phyloP scores from a whole-genome alignment of 306 rosid species.

The Chamaecrista fasciculata region DNA sequence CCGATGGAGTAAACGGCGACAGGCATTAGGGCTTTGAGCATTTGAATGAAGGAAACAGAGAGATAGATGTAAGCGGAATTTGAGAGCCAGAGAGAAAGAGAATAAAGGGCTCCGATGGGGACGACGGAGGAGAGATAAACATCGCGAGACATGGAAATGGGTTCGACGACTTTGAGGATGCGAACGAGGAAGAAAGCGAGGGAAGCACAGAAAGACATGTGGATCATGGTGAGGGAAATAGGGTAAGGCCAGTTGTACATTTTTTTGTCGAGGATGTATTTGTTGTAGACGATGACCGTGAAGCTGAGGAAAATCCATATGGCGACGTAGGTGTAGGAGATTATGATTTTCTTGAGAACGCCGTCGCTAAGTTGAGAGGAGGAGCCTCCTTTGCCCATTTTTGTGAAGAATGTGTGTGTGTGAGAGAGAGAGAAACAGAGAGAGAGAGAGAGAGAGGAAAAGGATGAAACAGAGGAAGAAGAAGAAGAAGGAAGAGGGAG shows the following conservation, averaged over 20 bases:
- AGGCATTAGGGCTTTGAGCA: conserved; percentile 69
- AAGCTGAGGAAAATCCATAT: conserved; percentile 69
- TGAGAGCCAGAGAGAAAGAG: conserved; percentile 65
- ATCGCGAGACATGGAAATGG: conserved; percentile 56
- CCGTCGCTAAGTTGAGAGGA: conserved; percentile 59
- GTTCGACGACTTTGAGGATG: conserved; percentile 54
- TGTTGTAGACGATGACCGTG: conserved; percentile 73
- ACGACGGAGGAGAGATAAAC: conserved; percentile 57
- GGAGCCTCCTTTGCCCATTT: conserved; percentile 54
- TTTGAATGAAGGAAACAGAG: conserved; percentile 65
- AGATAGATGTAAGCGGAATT: conserved; percentile 67
- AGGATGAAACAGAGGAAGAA: not conserved
- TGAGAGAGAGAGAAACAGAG: not conserved
- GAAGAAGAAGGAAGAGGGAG: not conserved
- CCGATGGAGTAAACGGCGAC: conserved; percentile 65
- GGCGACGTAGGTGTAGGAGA: conserved; percentile 59
- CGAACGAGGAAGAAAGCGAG: conserved; percentile 55
- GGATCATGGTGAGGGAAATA: conserved; percentile 68
- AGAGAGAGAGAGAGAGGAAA: not conserved
- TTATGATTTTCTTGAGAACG: conserved; percentile 51
- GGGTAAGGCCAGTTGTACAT: conserved; percentile 68
- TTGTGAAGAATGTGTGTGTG: too few species aligned
- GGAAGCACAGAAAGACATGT: conserved; percentile 59
- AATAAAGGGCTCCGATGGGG: conserved; percentile 62
- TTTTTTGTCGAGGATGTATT: conserved; percentile 70